Percentiles rank a stretch among this genome's conserved stretches.
Evolutionary conservation across 2,329 filamentous ascomycete species (phyloP).

Genomic region (Alternaria viburni): DNA sequence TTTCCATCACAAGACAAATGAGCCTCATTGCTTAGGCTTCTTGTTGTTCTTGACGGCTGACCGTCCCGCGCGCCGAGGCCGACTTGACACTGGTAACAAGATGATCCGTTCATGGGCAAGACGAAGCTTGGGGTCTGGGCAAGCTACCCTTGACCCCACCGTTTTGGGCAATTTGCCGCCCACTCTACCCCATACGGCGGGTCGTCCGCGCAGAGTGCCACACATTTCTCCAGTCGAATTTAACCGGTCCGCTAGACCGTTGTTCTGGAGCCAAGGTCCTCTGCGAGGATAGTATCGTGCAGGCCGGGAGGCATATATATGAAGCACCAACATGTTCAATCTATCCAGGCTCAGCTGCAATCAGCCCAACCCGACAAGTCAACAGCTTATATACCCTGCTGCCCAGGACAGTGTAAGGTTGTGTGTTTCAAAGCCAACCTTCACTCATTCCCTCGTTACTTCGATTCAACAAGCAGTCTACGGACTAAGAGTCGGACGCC

Average conservation of each 20-base stretch:
- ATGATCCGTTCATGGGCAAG: slow-evolving; percentile 8
- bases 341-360: slow-evolving; percentile 22
- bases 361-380: slow-evolving; percentile 19
- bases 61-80: slow-evolving; percentile 16
- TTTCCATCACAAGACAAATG: not conserved
- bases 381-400: slow-evolving; percentile 26
- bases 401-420: slow-evolving; percentile 19
- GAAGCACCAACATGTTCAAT: slow-evolving; percentile 22
- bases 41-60: slow-evolving; percentile 8
- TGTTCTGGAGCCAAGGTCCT: slow-evolving; percentile 23
- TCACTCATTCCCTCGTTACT: slow-evolving; percentile 10
- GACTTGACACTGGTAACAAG: slow-evolving; percentile 3
- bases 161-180: slow-evolving; percentile 17
- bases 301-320: slow-evolving; percentile 33
- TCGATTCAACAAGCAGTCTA: slow-evolving; percentile 4
- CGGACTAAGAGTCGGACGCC: slow-evolving; percentile 13
- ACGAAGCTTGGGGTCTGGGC: slow-evolving; percentile 8
- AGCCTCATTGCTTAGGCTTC: slow-evolving; percentile 6
- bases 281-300: slow-evolving; percentile 14
- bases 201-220: slow-evolving; percentile 26
- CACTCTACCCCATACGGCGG: slow-evolving; percentile 30
- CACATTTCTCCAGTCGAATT: slow-evolving; percentile 26
- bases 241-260: slow-evolving; percentile 42
- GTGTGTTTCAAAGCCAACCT: slow-evolving; percentile 16
- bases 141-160: slow-evolving; percentile 14